Evolutionary conservation across 495 filamentous ascomycete species (phyloP), one percentile per base, ranked within the genome.

Genomic region (Rusavskia elegans): DNA sequence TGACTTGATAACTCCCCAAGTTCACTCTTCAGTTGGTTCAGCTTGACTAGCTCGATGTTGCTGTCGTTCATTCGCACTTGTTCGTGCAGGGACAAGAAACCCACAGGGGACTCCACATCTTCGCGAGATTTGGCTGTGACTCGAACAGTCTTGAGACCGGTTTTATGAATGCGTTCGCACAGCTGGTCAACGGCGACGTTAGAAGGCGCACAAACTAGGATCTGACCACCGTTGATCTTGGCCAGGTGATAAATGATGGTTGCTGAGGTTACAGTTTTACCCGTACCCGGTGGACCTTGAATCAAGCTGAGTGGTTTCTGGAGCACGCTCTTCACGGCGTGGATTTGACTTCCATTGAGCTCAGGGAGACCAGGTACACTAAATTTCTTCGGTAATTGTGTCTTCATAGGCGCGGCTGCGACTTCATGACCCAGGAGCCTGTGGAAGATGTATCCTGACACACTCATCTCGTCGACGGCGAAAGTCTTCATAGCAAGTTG

Each of bases 401-500:
- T 92, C 74, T 97, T 99, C 84, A 96, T 89, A 0, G 93, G 89
- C 14, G 87, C 90, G 20, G 89, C 87, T 11, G 88, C 87, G 48
- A 97, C 93, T 63, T 96, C 92, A 59, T 99, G 89, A 44, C 92
- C 92, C 17, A 99, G 80, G 13, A 99, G 78, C 52, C 90, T 89
- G 69, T 99, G 92, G 70, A 96, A 99, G 55, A 99, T 95, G 70
- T 97, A 99, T 42, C 92, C 92, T 21, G 90, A 96, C 49, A 99
- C 89, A 61, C 89, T 96, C 83, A 93, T 86, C 61, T 99, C 92
- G 57, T 99, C 92, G 48, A 99, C 81, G 21, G 92, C 92, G 62
- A 99, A 99, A 0, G 87, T 97, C 75, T 97, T 96, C 92, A 99
- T 97, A 36, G 92, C 92, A 55, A 86, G 79, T 65, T 99, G 92